Conservation (phyloP, 257 asterid species). For the Capsicum pubescens region DNA sequence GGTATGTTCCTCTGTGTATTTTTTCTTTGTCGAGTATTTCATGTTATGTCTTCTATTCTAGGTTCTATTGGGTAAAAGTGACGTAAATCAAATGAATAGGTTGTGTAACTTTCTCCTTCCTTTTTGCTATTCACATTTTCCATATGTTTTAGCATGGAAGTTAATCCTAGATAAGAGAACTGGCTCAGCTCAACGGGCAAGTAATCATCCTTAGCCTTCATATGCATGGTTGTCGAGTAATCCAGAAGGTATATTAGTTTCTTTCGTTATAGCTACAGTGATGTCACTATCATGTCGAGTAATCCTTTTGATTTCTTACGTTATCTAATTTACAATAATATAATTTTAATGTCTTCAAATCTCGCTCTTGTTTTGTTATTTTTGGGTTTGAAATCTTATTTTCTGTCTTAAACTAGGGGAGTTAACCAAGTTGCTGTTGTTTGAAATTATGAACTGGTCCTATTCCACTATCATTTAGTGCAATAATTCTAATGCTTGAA, state of each 20-base stretch:
- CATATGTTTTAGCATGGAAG: constrained; percentile 87
- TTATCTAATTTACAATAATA: not conserved
- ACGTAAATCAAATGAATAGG: constrained; percentile 7
- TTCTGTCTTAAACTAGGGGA: constrained; percentile 9
- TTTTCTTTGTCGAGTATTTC: not conserved
- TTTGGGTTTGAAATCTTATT: not conserved
- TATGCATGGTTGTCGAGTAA: constrained; percentile 91
- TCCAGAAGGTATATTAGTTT: constrained; percentile 66
- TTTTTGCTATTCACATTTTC: constrained; percentile 28
- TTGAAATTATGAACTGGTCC: constrained; percentile 9
- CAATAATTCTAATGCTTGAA: not conserved
- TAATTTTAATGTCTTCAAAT: constrained; percentile 12
- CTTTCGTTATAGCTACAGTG: not conserved
- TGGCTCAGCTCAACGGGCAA: constrained; percentile 74
- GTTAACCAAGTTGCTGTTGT: constrained; percentile 9
- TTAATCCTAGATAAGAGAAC: constrained; percentile 62
- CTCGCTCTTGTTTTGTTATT: not conserved
- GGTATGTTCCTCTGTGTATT: constrained; percentile 45
- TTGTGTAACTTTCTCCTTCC: constrained; percentile 23
- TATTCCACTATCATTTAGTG: constrained; percentile 3
- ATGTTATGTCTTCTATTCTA: not conserved
- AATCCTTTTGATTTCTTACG: not conserved
- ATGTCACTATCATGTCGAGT: not conserved
- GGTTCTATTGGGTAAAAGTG: constrained; percentile 1
- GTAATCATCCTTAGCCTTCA: constrained; percentile 82